These are phyloP conservation scores for Calonectria hawksworthii DNA, from an alignment of 2,329 filamentous ascomycete species.

Conservation along the genomic window DNA sequence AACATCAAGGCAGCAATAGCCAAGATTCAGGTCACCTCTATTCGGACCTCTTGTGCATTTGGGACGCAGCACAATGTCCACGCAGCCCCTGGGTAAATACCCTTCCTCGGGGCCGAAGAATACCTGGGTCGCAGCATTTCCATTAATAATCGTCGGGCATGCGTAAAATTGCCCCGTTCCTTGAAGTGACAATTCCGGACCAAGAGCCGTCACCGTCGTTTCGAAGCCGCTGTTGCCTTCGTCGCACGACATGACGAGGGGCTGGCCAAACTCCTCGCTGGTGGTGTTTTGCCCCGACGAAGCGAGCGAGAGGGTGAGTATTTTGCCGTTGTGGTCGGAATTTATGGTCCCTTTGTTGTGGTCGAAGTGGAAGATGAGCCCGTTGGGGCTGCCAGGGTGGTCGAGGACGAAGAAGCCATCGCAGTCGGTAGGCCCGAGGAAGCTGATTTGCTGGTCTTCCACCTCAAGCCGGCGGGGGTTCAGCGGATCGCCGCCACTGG, in stretches of 20 bases:
- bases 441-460: background rate
- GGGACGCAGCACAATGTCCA: background rate
- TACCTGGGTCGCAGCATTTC: background rate
- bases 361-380: slow-evolving; percentile 8
- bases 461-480: slow-evolving; percentile 6
- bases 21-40: slow-evolving; percentile 3
- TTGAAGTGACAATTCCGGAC: background rate
- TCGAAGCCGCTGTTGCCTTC: slow-evolving; percentile 11
- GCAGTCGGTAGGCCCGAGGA: background rate
- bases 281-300: background rate
- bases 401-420: slow-evolving; percentile 2
- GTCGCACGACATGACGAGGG: background rate
- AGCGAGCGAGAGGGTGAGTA: background rate
- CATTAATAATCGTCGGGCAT: background rate
- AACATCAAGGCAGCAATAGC: slow-evolving; percentile 5
- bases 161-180: slow-evolving; percentile 4
- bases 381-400: background rate
- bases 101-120: background rate
- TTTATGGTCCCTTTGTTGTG: background rate
- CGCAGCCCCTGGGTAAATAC: background rate
- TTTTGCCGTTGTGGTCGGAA: background rate
- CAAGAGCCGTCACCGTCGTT: background rate
- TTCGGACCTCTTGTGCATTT: slow-evolving; percentile 1
- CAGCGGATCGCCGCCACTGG: slow-evolving; percentile 1
- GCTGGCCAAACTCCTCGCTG: background rate